Conservation (phyloP, 495 filamentous ascomycete species). For the Emericellopsis terricola region DNA sequence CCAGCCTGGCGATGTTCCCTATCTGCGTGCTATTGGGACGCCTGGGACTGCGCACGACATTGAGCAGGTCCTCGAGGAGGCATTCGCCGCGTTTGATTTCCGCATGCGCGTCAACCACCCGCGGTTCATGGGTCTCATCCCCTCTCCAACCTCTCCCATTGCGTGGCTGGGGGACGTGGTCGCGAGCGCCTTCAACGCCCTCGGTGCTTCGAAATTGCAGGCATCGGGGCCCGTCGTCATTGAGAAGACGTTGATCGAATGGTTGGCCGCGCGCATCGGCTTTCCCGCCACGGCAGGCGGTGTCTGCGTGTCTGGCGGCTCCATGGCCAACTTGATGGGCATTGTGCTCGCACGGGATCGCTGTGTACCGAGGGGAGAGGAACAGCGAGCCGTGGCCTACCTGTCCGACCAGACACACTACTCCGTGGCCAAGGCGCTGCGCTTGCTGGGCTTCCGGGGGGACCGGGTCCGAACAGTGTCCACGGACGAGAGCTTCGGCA, state of each 20-base stretch:
- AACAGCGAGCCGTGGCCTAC: slow-evolving; percentile 8
- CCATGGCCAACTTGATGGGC: slow-evolving; percentile 12
- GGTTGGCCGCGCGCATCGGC: slow-evolving; percentile 6
- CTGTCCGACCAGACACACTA: slow-evolving; percentile 12
- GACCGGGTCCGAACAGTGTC: slow-evolving; percentile 8
- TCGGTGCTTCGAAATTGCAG: slow-evolving; percentile 2
- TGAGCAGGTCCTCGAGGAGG: too few relatives aligned
- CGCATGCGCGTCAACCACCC: too few relatives aligned
- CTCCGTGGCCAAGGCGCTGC: slow-evolving; percentile 9
- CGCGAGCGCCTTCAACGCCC: slow-evolving; percentile 5
- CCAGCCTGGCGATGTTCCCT: too few relatives aligned
- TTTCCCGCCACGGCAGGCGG: slow-evolving; percentile 8
- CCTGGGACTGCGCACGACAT: too few relatives aligned
- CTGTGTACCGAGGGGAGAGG: slow-evolving; percentile 2
- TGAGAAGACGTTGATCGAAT: slow-evolving; percentile 7
- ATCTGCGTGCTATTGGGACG: too few relatives aligned
- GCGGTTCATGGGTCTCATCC: slow-evolving; percentile 7
- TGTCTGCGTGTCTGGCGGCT: slow-evolving; percentile 11
- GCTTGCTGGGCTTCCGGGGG: slow-evolving; percentile 8
- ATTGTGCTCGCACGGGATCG: slow-evolving; percentile 10
- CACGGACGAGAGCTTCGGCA: slow-evolving; percentile 2
- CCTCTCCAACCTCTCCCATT: slow-evolving; percentile 1
- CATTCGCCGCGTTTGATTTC: too few relatives aligned
- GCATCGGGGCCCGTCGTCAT: slow-evolving; percentile 7
- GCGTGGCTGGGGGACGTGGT: slow-evolving; percentile 6